These are phyloP conservation scores for Gossypium mustelinum DNA, from an alignment of 345 rosid species.

Conservation along the genomic window DNA sequence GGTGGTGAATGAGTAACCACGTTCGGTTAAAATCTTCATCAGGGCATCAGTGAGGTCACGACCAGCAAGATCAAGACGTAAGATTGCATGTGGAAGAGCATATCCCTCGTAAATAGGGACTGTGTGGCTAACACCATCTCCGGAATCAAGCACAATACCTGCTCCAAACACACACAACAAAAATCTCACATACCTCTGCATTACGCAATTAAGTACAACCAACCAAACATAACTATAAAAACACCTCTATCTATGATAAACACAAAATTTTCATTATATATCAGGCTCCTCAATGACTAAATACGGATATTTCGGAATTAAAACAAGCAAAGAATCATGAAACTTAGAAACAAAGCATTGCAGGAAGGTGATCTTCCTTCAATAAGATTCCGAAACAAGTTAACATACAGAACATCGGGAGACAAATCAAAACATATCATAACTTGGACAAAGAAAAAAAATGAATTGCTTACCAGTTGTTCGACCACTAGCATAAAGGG, in stretches of 20 bases:
- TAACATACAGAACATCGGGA: neutral
- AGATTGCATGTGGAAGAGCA: slow-evolving; percentile 11
- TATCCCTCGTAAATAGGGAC: slow-evolving; percentile 12
- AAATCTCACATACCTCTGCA: neutral
- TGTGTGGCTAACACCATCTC: slow-evolving; percentile 14
- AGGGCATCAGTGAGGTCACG: slow-evolving; percentile 9
- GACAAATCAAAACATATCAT: neutral
- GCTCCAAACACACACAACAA: neutral
- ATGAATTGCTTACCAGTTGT: slow-evolving; percentile 35
- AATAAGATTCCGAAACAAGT: neutral
- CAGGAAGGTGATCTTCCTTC: neutral
- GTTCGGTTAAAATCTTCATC: slow-evolving; percentile 8
- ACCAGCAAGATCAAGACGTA: slow-evolving; percentile 8
- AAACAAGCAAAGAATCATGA: too few relatives aligned
- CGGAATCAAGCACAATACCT: slow-evolving; percentile 13
- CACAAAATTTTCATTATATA: neutral
- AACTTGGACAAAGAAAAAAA: neutral
- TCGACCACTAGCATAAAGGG: slow-evolving; percentile 63
- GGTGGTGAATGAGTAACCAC: slow-evolving; percentile 12
- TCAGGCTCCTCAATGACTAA: neutral
- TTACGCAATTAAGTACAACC: neutral
- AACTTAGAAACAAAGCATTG: too few relatives aligned
- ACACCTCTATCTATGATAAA: neutral
- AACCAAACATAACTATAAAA: neutral
- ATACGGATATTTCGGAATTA: too few relatives aligned